Conservation (phyloP, 768 basidiomycete species). For the Tephrocybe sp. region DNA sequence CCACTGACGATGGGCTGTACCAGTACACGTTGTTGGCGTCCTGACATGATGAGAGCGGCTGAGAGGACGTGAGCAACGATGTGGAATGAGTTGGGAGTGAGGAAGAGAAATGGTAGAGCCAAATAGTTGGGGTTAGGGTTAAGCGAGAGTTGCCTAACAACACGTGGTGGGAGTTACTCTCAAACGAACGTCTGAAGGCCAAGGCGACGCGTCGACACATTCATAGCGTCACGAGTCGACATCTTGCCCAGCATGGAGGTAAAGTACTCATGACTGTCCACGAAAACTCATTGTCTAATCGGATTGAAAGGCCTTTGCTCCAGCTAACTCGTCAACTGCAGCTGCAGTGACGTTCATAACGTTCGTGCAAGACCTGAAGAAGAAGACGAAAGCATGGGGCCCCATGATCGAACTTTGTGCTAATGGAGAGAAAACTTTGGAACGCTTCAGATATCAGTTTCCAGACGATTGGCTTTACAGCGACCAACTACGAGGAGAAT, state of each 20-base stretch:
- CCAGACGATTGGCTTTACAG: constrained; percentile 98
- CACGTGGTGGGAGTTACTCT: constrained; percentile 20
- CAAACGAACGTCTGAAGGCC: constrained; percentile 13
- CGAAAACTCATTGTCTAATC: constrained; percentile 9
- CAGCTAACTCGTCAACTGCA: constrained; percentile 90
- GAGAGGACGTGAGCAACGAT: constrained; percentile 11
- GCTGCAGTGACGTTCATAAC: constrained; percentile 99
- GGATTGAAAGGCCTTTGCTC: constrained; percentile 54
- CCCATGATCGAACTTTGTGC: constrained; percentile 95
- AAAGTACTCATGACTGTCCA: constrained; percentile 3
- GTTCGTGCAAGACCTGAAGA: constrained; percentile 98
- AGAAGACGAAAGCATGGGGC: constrained; percentile 94
- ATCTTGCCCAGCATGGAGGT: constrained; percentile 26
- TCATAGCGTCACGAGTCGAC: constrained; percentile 6
- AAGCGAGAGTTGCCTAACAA: neutral
- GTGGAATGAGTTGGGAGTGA: constrained; percentile 10
- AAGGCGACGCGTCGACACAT: constrained; percentile 23
- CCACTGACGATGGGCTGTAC: constrained; percentile 95
- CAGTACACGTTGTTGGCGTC: constrained; percentile 95
- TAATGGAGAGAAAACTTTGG: constrained; percentile 94
- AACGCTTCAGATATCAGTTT: constrained; percentile 96
- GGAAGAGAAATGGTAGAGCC: neutral
- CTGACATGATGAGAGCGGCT: constrained; percentile 63
- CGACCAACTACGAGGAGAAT: constrained; percentile 95
- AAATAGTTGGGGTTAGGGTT: constrained; percentile 24